Evolutionary conservation across 2,329 filamentous ascomycete genomes (phyloP).

Genomic region (Tolypocladium sp.): DNA sequence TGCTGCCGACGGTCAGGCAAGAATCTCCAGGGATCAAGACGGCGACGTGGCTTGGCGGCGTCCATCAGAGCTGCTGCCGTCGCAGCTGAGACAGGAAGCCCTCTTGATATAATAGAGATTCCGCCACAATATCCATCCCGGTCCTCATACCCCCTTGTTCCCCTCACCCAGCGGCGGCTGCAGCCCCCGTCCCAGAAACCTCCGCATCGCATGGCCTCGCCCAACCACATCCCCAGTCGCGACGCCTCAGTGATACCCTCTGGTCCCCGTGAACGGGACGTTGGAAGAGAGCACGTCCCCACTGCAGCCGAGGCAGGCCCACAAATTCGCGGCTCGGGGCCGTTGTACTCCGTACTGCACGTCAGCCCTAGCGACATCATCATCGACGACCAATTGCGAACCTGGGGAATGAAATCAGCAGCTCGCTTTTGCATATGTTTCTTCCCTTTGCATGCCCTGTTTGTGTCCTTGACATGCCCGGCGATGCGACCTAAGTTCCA

Average conservation of each 20-base stretch:
- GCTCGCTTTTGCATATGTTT: not conserved
- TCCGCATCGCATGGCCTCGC: not conserved
- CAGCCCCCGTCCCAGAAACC: not conserved
- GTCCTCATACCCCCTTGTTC: not conserved
- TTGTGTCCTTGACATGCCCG: not conserved
- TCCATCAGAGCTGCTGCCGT: not conserved
- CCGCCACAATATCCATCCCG: not conserved
- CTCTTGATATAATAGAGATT: not conserved
- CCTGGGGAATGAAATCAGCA: not conserved
- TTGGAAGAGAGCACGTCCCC: not conserved
- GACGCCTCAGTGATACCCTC: not conserved
- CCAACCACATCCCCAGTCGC: not conserved
- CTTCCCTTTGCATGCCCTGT: not conserved
- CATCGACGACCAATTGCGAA: not conserved
- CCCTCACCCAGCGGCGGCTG: not conserved
- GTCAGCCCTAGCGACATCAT: not conserved
- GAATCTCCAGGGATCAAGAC: not conserved
- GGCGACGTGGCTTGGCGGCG: too few species aligned
- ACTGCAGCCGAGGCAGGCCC: not conserved
- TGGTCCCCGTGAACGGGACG: not conserved
- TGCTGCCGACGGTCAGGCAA: not conserved
- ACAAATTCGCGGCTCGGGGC: not conserved
- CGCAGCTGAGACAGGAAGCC: not conserved
- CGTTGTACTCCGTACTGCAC: too few species aligned
- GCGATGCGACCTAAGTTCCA: not conserved